These are phyloP conservation scores for Candida verbasci DNA, from an alignment of 805 yeast genomes.

Conservation along the genomic window DNA sequence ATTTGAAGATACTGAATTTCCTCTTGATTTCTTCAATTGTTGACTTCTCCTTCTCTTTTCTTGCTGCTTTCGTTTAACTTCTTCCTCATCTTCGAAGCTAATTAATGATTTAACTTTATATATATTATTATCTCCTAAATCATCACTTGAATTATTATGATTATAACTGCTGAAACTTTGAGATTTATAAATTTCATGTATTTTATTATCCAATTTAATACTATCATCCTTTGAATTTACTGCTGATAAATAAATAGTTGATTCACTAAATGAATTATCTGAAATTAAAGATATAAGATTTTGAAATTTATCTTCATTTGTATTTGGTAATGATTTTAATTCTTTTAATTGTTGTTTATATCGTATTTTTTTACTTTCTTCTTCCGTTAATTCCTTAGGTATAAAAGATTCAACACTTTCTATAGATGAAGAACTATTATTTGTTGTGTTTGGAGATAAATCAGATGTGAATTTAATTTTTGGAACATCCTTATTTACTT, in stretches of 20 bases:
- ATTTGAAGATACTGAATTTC: not conserved
- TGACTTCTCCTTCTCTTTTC: not conserved
- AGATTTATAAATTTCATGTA: constrained; percentile 33
- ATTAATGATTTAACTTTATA: constrained; percentile 40
- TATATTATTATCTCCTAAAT: constrained; percentile 13
- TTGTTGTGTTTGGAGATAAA: not conserved
- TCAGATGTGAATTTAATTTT: constrained; percentile 3
- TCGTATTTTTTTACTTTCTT: constrained; percentile 3
- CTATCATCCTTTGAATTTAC: constrained; percentile 17
- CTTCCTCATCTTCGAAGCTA: constrained; percentile 30
- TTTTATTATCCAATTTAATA: constrained; percentile 22
- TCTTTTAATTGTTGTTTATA: not conserved
- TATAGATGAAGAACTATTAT: constrained; percentile 1
- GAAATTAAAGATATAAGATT: constrained; percentile 7
- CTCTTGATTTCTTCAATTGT: constrained; percentile 4
- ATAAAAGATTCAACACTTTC: constrained; percentile 8
- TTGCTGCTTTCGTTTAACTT: constrained; percentile 11
- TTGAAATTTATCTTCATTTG: constrained; percentile 5
- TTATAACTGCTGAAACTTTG: constrained; percentile 9
- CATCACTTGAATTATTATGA: not conserved
- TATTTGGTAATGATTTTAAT: constrained; percentile 1
- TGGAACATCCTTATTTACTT: not conserved
- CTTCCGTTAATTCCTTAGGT: not conserved
- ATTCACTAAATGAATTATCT: constrained; percentile 25
- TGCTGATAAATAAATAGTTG: constrained; percentile 20